These are phyloP conservation scores for Didymella exigua DNA, from an alignment of 2,329 filamentous ascomycete genomes.

Conservation along the genomic window DNA sequence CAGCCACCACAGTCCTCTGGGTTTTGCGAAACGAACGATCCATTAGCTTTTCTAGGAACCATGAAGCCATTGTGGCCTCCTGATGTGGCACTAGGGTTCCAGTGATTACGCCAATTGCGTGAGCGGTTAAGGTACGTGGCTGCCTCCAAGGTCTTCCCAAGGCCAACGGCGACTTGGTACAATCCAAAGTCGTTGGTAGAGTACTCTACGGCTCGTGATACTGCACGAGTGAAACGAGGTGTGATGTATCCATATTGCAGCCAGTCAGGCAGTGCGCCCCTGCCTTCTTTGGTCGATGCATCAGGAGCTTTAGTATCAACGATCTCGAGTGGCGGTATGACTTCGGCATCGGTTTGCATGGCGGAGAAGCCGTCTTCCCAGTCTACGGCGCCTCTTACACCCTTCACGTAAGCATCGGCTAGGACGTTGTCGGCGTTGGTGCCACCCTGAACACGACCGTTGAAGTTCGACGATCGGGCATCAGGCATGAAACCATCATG, in stretches of 20 bases:
- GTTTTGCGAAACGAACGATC: conserved; percentile 57
- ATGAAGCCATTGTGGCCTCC: conserved; percentile 70
- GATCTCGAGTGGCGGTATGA: conserved; percentile 62
- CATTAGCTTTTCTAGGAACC: conserved; percentile 61
- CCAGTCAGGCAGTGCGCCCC: conserved; percentile 74
- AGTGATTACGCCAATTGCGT: conserved; percentile 74
- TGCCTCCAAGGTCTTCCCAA: conserved; percentile 59
- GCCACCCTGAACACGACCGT: conserved; percentile 71
- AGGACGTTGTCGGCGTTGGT: conserved; percentile 74
- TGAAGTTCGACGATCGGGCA: conserved; percentile 70
- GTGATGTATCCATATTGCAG: conserved; percentile 68
- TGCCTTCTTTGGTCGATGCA: conserved; percentile 69
- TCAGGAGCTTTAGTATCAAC: conserved; percentile 60
- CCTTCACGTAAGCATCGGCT: conserved; percentile 75
- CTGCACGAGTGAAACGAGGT: conserved; percentile 63
- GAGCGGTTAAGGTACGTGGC: conserved; percentile 67
- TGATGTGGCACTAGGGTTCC: conserved; percentile 64
- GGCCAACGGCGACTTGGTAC: conserved; percentile 66
- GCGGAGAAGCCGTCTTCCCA: conserved; percentile 61
- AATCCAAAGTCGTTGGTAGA: conserved; percentile 71
- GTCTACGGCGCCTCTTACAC: conserved; percentile 65
- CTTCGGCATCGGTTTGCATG: conserved; percentile 71
- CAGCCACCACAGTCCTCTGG: conserved; percentile 65
- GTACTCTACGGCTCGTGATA: conserved; percentile 71
- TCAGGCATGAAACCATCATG: conserved; percentile 69